These are phyloP conservation scores for Suillus clintonianus DNA, from an alignment of 768 basidiomycete genomes.

Conservation along the genomic window DNA sequence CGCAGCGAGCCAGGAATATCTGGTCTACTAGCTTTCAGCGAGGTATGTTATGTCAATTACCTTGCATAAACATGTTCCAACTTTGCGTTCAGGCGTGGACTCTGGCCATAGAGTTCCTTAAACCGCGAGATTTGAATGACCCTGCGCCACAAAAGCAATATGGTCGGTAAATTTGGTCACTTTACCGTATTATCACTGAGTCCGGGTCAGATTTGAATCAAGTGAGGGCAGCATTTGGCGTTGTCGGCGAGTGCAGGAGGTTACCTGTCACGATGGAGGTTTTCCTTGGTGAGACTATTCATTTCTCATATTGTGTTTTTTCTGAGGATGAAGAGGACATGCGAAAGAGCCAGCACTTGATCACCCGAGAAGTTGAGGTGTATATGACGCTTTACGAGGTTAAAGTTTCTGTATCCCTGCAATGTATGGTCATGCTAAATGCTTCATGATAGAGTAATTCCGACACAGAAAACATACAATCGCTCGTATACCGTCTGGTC, in stretches of 20 bases:
- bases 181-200: constrained; percentile 8
- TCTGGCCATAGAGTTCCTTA: constrained; percentile 52
- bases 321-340: constrained; percentile 53
- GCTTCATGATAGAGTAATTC: constrained; percentile 40
- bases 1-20: constrained; percentile 58
- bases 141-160: constrained; percentile 28
- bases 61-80: not conserved
- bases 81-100: constrained; percentile 55
- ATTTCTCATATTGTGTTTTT: not conserved
- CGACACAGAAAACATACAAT: constrained; percentile 50
- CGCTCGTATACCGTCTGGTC: constrained; percentile 58
- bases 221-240: constrained; percentile 57
- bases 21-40: constrained; percentile 64
- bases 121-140: constrained; percentile 54
- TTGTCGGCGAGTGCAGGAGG: constrained; percentile 58
- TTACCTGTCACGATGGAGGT: constrained; percentile 67
- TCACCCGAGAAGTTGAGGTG: constrained; percentile 58
- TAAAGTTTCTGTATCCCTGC: not conserved
- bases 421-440: constrained; percentile 2
- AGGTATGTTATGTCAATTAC: constrained; percentile 37
- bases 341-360: constrained; percentile 55
- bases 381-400: constrained; percentile 69
- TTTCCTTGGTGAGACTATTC: constrained; percentile 58
- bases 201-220: constrained; percentile 45
- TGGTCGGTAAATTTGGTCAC: constrained; percentile 20